Evolutionary conservation across 768 basidiomycete genomes (phyloP).

Genomic region (Mycena albidolilacea): DNA sequence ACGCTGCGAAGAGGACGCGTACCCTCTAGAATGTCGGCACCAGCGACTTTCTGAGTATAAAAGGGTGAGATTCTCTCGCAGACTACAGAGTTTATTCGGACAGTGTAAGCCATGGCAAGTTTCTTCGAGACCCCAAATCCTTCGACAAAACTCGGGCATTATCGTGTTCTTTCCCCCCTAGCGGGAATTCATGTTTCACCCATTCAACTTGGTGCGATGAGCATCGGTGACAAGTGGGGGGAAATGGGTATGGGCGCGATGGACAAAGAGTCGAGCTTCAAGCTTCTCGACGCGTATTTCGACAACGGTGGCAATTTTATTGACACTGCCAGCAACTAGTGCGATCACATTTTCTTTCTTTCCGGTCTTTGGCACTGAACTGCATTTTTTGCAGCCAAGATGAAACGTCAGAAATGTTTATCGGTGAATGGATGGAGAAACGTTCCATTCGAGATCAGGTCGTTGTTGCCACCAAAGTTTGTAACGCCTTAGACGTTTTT

Average conservation of each 20-base stretch:
- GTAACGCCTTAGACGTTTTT: neutral
- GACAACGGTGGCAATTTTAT: slow-evolving; percentile 47
- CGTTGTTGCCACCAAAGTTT: slow-evolving; percentile 60
- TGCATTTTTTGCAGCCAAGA: slow-evolving; percentile 46
- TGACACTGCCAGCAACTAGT: slow-evolving; percentile 63
- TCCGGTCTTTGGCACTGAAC: neutral
- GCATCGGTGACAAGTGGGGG: slow-evolving; percentile 60
- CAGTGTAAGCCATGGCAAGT: neutral
- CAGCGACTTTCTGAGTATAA: neutral
- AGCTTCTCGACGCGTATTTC: slow-evolving; percentile 36
- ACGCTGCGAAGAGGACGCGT: slow-evolving; percentile 10
- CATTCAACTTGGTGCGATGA: slow-evolving; percentile 61
- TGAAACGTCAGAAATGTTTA: slow-evolving; percentile 57
- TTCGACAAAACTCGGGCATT: slow-evolving; percentile 48
- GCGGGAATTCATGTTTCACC: slow-evolving; percentile 64
- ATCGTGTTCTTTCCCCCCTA: slow-evolving; percentile 54
- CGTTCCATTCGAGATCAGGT: slow-evolving; percentile 61
- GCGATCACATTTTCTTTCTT: slow-evolving; percentile 17
- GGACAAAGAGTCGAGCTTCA: slow-evolving; percentile 37
- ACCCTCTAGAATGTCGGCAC: neutral
- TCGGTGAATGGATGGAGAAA: slow-evolving; percentile 65
- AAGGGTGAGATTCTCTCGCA: neutral
- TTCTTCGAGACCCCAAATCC: slow-evolving; percentile 39
- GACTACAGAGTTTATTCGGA: neutral
- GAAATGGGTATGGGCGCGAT: slow-evolving; percentile 51